Conservation (phyloP, 2,329 filamentous ascomycete genomes). For the Rugonectria rugulosa region DNA sequence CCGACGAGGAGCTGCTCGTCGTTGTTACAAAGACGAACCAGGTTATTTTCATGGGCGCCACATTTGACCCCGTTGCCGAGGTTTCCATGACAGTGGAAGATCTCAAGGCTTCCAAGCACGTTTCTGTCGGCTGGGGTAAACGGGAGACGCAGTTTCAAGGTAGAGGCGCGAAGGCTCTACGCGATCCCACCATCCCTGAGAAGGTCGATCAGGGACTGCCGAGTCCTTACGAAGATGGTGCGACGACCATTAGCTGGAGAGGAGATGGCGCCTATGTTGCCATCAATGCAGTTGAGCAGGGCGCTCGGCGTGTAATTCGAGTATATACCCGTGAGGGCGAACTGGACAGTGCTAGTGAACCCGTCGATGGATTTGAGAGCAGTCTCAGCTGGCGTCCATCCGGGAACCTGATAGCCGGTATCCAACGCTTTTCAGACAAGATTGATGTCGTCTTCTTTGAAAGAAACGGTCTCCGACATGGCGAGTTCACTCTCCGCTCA, state of each 20-base stretch:
- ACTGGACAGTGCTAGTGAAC: conserved; percentile 93
- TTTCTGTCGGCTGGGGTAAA: conserved; percentile 98
- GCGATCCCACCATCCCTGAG: conserved; percentile 94
- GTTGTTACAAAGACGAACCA: conserved; percentile 82
- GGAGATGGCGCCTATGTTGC: conserved; percentile 93
- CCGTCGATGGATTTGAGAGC: conserved; percentile 89
- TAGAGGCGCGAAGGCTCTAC: conserved; percentile 82
- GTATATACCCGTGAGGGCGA: conserved; percentile 91
- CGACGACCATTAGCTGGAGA: conserved; percentile 84
- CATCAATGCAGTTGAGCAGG: conserved; percentile 78
- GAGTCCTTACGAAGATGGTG: conserved; percentile 76
- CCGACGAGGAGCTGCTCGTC: conserved; percentile 89
- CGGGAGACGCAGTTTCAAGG: conserved; percentile 98
- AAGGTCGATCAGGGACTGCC: conserved; percentile 84
- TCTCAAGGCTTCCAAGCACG: conserved; percentile 87
- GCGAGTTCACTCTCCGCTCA: conserved; percentile 83
- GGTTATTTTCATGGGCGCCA: conserved; percentile 89
- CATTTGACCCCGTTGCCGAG: conserved; percentile 85
- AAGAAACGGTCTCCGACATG: conserved; percentile 95
- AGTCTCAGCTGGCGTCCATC: conserved; percentile 89
- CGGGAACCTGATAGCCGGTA: conserved; percentile 88
- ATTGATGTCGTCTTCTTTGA: conserved; percentile 94
- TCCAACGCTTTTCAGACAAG: conserved; percentile 74
- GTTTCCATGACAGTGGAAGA: conserved; percentile 77
- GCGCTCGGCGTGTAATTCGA: conserved; percentile 78